Base-by-base conservation (phyloP, 179 eudicot genomes). In the Pouteria campechiana region DNA sequence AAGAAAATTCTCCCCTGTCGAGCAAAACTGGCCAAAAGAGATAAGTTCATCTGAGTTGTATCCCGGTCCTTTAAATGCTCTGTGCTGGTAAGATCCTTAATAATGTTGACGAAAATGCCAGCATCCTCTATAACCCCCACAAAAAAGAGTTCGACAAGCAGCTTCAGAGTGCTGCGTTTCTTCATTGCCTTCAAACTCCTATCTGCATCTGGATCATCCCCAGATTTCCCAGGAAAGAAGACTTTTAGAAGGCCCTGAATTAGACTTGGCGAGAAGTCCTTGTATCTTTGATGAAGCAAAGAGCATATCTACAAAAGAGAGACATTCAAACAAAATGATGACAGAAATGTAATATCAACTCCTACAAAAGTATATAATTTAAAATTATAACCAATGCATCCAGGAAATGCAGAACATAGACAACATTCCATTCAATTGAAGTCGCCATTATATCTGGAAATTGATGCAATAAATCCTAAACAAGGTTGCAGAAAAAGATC, bases 41-140 rank as follows among this genome's bases (percentile, higher is more conserved):
- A 92, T 46, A 92, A 67, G 80, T 92, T 92, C 19, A 88, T 77
- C 70, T 87, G 99, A 41, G 96, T 75, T 66, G 81, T 58, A 50
- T 92, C 96, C 51, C 96, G 74, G 59, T 92, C 99, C 83, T 83
- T 92, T 16, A 92, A 55, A 66, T 92, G 87, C 43, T 92, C 99
- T 30, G 42, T 27, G 47, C 81, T 64, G 29, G 96, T 71, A 39
- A 92, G 94, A 67, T 92, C 99, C 75, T 87, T 92, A 17, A 92
- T 70, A 34, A 92, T 73, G 41, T 44, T 92, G 32, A 75, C 50
- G 44, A 92, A 87, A 48, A 92, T 74, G 48, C 85, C 52, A 63
- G 70, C 21, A 44, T 87, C 99, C 48, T 87, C 93, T 47, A 78
- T 50, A 25, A 87, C 92, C 31, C 93, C 92, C 59, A 75, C 96